Percentiles rank a stretch among this genome's conserved stretches.
Evolutionary conservation across 2,329 filamentous ascomycete species (phyloP).

Genomic region (Talaromyces amestolkiae): DNA sequence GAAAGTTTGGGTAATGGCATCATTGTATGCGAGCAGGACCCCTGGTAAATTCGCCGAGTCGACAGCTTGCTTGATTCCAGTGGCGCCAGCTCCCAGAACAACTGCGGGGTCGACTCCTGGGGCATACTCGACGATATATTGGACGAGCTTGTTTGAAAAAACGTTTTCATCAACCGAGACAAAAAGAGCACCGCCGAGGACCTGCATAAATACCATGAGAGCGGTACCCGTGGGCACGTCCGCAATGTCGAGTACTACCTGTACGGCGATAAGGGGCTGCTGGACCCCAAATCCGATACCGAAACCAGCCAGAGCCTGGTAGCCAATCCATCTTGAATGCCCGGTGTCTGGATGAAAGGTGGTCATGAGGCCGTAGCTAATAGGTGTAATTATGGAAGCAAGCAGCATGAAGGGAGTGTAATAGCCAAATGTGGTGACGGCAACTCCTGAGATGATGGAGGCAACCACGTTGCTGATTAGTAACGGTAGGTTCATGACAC

Average conservation of each 20-base stretch:
- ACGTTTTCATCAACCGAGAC: conserved; percentile 31
- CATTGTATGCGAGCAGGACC: conserved; percentile 12
- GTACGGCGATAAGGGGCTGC: conserved; percentile 21
- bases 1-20: conserved; percentile 9
- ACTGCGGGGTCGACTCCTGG: conserved; percentile 18
- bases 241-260: conserved; percentile 25
- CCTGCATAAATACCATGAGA: conserved; percentile 24
- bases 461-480: conserved; percentile 35
- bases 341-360: conserved; percentile 29
- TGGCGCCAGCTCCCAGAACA: conserved; percentile 7
- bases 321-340: conserved; percentile 26
- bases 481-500: conserved; percentile 43
- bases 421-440: conserved; percentile 29
- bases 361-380: conserved; percentile 34
- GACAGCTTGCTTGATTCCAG: conserved; percentile 6
- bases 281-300: conserved; percentile 24
- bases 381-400: conserved; percentile 27
- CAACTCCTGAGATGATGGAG: conserved; percentile 30
- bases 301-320: conserved; percentile 26
- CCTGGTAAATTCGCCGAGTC: background rate
- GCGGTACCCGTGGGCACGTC: conserved; percentile 29
- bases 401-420: conserved; percentile 29
- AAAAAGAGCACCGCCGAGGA: conserved; percentile 29
- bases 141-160: conserved; percentile 29
- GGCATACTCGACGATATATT: conserved; percentile 24